phyloP scores from a whole-genome alignment of 371 early-diverging fungal genomes.

The Mucor lusitanicus region DNA sequence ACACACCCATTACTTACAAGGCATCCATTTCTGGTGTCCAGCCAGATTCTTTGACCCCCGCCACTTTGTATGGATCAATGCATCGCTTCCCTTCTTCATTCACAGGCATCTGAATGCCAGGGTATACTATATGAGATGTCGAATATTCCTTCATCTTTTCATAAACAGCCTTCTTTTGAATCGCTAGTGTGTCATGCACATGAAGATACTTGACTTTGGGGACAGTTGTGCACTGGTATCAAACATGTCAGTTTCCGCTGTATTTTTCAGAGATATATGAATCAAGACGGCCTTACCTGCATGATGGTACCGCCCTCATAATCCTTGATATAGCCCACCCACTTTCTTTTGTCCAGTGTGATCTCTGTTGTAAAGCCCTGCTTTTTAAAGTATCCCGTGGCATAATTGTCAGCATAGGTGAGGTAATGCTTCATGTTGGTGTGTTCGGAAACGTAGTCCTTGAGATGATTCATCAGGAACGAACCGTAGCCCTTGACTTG shows the following conservation, averaged over 20 bases:
- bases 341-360: slow-evolving; percentile 86
- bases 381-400: slow-evolving; percentile 99
- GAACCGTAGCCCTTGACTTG: slow-evolving; percentile 99
- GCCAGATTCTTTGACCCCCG: slow-evolving; percentile 87
- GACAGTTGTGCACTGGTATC: slow-evolving; percentile 61
- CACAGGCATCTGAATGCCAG: slow-evolving; percentile 75
- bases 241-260: not conserved
- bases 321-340: slow-evolving; percentile 99
- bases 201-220: slow-evolving; percentile 61
- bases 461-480: slow-evolving; percentile 91
- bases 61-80: slow-evolving; percentile 63
- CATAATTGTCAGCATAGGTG: slow-evolving; percentile 99
- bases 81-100: slow-evolving; percentile 46
- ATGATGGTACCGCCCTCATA: slow-evolving; percentile 99
- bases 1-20: slow-evolving; percentile 27
- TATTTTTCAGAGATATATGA: too few relatives aligned
- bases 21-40: slow-evolving; percentile 90
- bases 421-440: slow-evolving; percentile 85
- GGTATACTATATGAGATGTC: slow-evolving; percentile 76
- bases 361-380: slow-evolving; percentile 99
- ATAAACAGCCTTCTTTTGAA: slow-evolving; percentile 78
- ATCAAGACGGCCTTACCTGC: slow-evolving; percentile 68
- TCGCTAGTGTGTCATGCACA: slow-evolving; percentile 58
- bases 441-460: slow-evolving; percentile 80
- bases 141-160: slow-evolving; percentile 79